Conservation (phyloP, 1,284 basidiomycete genomes). For the Salmacisia buchloeana region DNA sequence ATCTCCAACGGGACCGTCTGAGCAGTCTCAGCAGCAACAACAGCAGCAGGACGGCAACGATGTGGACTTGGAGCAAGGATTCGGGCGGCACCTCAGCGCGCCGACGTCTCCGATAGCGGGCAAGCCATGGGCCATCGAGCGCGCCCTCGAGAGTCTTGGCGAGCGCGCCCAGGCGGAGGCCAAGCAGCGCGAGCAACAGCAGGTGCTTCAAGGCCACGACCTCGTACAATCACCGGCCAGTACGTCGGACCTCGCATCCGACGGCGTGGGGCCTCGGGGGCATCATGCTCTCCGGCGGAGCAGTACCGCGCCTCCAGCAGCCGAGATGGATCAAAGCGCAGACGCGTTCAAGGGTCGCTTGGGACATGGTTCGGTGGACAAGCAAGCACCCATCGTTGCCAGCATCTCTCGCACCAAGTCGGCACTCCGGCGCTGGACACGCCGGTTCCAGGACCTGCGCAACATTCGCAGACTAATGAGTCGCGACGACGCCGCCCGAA, state of each 20-base stretch:
- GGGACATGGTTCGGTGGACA: too few species aligned
- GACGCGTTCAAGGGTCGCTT: too few species aligned
- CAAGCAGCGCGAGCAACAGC: neutral
- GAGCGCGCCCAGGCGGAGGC: slow-evolving; percentile 5
- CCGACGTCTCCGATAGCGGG: neutral
- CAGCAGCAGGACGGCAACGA: slow-evolving; percentile 12
- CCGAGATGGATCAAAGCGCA: too few species aligned
- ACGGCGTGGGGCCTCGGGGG: too few species aligned
- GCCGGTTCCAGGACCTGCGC: slow-evolving; percentile 29
- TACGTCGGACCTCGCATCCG: neutral
- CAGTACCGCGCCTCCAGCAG: neutral
- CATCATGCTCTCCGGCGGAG: neutral
- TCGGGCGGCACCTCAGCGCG: neutral
- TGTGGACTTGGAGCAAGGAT: slow-evolving; percentile 9
- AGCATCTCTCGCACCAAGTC: neutral
- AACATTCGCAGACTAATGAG: slow-evolving; percentile 26
- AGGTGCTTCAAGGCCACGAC: neutral
- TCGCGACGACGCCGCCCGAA: slow-evolving; percentile 21
- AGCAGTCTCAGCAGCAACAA: too few species aligned
- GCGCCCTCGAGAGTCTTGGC: neutral
- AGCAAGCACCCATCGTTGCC: neutral
- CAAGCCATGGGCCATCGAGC: slow-evolving; percentile 6
- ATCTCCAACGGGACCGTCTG: slow-evolving; percentile 20
- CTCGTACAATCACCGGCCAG: neutral
- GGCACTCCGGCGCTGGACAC: slow-evolving; percentile 27